Base-by-base conservation (phyloP, 2,329 filamentous ascomycete species). In the Colletotrichum liaoningense region DNA sequence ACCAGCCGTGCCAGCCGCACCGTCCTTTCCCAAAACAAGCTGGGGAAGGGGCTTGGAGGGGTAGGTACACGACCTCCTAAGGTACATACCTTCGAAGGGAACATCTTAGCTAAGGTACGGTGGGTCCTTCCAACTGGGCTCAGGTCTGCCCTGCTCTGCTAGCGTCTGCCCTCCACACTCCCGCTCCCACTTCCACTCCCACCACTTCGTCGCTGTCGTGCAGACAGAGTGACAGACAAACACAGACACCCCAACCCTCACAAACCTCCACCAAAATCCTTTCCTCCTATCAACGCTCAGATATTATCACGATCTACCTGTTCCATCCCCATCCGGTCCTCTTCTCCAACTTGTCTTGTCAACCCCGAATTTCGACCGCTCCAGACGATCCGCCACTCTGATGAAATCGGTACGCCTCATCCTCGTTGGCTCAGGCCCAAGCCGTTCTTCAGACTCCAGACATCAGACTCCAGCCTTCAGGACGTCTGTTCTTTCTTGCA, bases 311-410 rank as follows among this genome's bases (percentile, higher is more conserved):
- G 54, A 73, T 69, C 59, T 73, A 35, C 70, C 58, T 24, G 24
- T 12, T 55, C 57, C 58, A 46, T 52, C 28, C 26, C 52, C 33
- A 42, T 38, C 16, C 26, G 22, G 30, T 55, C n/a, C 30, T 49
- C 42, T 24, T 42, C 35, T 62, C 58, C 46, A 49, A 19, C 42
- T 49, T 19, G 42, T n/a, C 30, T 59, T 52, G 60, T 59, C 66
- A 73, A 73, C 54, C 56, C 70, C 55, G 60, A 70, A 65, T 64
- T 70, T 70, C 56, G 70, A 65, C 60, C 70, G 67, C 33, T 70
- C 66, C 55, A 69, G 65, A 42, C 24, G 54, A 28, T 26, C 52
- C 54, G 65, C 56, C 49, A 63, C 65, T 58, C 35, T n/a, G 30
- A 46, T 46, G 64, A 57, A 49, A 63, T 42, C 64, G 58, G 28